These are phyloP conservation scores for Arabidopsis arenosa DNA, from an alignment of 345 rosid species.

Conservation along the genomic window DNA sequence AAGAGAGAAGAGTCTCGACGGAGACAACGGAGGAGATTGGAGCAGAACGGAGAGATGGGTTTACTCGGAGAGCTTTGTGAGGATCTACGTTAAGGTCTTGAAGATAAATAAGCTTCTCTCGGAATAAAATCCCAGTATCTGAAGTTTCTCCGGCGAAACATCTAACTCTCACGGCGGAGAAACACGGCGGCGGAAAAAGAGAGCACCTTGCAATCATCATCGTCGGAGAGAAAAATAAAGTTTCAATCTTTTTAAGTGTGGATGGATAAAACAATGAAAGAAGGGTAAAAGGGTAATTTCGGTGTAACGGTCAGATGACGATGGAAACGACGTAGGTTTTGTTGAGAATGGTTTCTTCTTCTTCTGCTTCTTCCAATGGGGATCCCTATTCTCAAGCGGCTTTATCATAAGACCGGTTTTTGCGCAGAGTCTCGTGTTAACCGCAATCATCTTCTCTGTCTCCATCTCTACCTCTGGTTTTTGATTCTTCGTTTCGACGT, in stretches of 20 bases:
- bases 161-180: conserved; percentile 29
- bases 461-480: conserved; percentile 47
- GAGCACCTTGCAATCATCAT: conserved; percentile 34
- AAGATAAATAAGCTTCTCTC: conserved; percentile 72
- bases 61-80: conserved; percentile 66
- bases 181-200: conserved; percentile 33
- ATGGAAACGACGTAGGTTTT: conserved; percentile 6
- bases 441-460: conserved; percentile 49
- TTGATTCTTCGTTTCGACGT: conserved; percentile 4
- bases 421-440: conserved; percentile 41
- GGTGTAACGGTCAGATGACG: neutral
- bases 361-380: conserved; percentile 19
- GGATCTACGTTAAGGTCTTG: conserved; percentile 66
- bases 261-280: conserved; percentile 15
- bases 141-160: conserved; percentile 43
- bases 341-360: neutral
- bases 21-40: conserved; percentile 73
- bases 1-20: conserved; percentile 64
- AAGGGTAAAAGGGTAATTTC: conserved; percentile 10
- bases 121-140: conserved; percentile 72
- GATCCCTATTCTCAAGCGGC: conserved; percentile 51
- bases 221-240: neutral
- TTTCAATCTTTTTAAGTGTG: conserved; percentile 14
- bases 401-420: conserved; percentile 43
- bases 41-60: conserved; percentile 77